Conservation (phyloP, 78 protist genomes). For the Tieghemostelium lacteum region DNA sequence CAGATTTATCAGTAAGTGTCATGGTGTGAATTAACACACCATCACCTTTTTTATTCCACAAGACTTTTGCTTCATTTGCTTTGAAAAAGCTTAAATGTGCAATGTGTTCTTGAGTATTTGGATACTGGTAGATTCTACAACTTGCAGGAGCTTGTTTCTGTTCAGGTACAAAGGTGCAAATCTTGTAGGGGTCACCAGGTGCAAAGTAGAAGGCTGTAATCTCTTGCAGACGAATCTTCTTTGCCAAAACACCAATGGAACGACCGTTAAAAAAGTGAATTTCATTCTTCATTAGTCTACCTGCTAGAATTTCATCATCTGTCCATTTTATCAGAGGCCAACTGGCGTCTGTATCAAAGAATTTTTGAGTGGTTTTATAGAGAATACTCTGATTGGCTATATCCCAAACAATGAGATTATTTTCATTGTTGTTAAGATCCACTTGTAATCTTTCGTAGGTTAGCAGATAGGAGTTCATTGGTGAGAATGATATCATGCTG, state of each 20-base stretch:
- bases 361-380: constrained; percentile 22
- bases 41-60: constrained; percentile 68
- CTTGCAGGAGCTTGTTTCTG: constrained; percentile 30
- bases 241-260: constrained; percentile 50
- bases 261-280: constrained; percentile 73
- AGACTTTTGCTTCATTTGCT: constrained; percentile 52
- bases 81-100: constrained; percentile 57
- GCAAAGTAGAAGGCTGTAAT: constrained; percentile 38
- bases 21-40: constrained; percentile 43
- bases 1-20: constrained; percentile 77
- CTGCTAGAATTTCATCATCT: constrained; percentile 69
- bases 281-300: constrained; percentile 26
- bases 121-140: constrained; percentile 39
- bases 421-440: constrained; percentile 41
- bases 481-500: constrained; percentile 55
- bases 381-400: neutral
- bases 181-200: constrained; percentile 42
- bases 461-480: constrained; percentile 54
- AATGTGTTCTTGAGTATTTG: constrained; percentile 29
- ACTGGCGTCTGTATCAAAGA: constrained; percentile 7
- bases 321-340: constrained; percentile 78
- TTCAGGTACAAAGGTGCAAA: constrained; percentile 68
- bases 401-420: constrained; percentile 57
- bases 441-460: constrained; percentile 72
- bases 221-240: constrained; percentile 37